Evolutionary conservation across 2,329 filamentous ascomycete species (phyloP), one percentile per base, ranked within the genome.

Genomic region (Cryphonectria parasitica): DNA sequence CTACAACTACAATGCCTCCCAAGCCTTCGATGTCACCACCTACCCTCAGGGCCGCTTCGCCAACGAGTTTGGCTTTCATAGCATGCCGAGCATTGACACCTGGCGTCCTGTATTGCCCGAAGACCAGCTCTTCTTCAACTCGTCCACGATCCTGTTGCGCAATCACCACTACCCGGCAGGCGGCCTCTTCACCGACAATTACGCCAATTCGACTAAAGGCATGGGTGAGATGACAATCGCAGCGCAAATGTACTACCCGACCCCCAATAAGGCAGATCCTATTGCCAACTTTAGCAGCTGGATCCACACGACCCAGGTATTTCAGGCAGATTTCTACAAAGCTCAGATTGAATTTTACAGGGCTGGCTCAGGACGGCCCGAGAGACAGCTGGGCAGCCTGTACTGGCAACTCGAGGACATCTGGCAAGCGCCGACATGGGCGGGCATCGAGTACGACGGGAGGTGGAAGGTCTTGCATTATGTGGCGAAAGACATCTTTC

Each of bases 371-470:
- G 89, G 87, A 0, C 75, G 84, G 74, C 85, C 84, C 0, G 85
- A 90, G 71, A 82, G 87, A 0, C 87, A 90, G 74, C 81, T 90
- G 2, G 89, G 88, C 0, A 84, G 83, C 15, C 76, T 91, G 6
- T 90, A 90, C 76, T 91, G 89, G 89, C 89, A 91, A 75, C 80
- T 91, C 1, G 88, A 91, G 74, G 89, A 91, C 74, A 86, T 89
- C 70, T 90, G 88, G 88, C 87, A 89, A 73, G 88, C 87, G 1
- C 88, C 89, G 0, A 89, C 87, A 0, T 91, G 89, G 88, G 87
- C 88, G 0, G 85, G 87, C 0, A 86, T 90, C 45, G 89, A 91
- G 76, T 89, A 89, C 71, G 85, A 87, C 65, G 88, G 88, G 0
- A 80, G 89, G 0, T 90, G 88, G 88, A 90, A 91, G 76, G 82